phyloP scores from a whole-genome alignment of 2,329 filamentous ascomycete species.

The Colletotrichum abscissum region DNA sequence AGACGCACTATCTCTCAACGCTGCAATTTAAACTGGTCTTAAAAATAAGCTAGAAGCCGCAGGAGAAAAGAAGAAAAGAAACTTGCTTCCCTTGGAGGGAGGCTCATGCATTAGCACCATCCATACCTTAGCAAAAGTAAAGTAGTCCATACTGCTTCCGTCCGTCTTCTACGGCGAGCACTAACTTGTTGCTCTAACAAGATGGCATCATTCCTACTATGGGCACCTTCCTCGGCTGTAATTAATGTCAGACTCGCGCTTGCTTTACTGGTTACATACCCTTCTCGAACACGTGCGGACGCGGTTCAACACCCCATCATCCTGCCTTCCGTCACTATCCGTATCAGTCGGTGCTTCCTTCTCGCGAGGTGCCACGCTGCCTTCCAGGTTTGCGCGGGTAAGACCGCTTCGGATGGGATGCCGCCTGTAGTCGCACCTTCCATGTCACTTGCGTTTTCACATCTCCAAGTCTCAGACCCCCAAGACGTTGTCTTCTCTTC shows the following conservation, averaged over 20 bases:
- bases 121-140: no score
- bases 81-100: neutral
- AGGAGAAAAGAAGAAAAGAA: neutral
- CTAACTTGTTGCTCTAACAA: neutral
- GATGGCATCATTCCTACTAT: neutral
- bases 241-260: conserved; percentile 6
- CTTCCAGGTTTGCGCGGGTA: neutral
- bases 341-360: neutral
- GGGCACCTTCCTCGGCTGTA: neutral
- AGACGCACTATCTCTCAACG: neutral
- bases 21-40: neutral
- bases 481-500: neutral
- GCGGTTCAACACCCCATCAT: neutral
- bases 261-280: conserved; percentile 4
- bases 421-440: neutral
- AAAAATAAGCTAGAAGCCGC: neutral
- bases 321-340: neutral
- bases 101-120: neutral
- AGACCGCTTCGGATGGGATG: neutral
- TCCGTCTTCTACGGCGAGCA: neutral
- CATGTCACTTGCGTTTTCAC: neutral
- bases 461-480: neutral
- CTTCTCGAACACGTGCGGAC: neutral
- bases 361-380: neutral
- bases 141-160: neutral